Evolutionary conservation across 257 asterid genomes (phyloP).

Genomic region (Solanum clarkiae): DNA sequence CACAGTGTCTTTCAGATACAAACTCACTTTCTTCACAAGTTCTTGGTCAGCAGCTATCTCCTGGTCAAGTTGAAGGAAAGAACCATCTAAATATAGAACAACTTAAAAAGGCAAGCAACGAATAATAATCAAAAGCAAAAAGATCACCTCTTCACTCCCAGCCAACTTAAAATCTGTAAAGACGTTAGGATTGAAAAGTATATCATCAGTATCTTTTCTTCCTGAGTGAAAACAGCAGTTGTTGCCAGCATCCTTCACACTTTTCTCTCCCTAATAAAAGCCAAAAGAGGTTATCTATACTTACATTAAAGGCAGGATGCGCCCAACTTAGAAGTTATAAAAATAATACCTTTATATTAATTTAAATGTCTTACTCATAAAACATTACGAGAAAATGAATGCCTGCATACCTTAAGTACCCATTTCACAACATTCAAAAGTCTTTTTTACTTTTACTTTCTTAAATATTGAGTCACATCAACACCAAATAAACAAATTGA

Average conservation of each 20-base stretch:
- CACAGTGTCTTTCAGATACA: slow-evolving; percentile 53
- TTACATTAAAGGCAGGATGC: no score
- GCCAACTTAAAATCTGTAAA: slow-evolving; percentile 79
- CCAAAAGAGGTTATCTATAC: not conserved
- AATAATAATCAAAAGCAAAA: not conserved
- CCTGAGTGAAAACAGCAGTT: slow-evolving; percentile 23
- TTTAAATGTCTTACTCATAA: no score
- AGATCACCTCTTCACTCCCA: slow-evolving; percentile 61
- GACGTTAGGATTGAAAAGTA: slow-evolving; percentile 79
- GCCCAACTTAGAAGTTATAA: no score
- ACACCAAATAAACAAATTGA: no score
- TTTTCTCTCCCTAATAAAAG: slow-evolving; percentile 22
- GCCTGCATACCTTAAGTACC: no score
- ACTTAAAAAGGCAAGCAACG: not conserved
- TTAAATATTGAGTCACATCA: no score
- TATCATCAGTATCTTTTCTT: slow-evolving; percentile 31
- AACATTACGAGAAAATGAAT: no score
- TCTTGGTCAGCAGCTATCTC: slow-evolving; percentile 76
- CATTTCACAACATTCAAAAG: no score
- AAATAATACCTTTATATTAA: no score
- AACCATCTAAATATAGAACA: not conserved
- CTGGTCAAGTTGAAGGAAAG: slow-evolving; percentile 20
- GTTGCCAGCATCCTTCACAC: slow-evolving; percentile 17
- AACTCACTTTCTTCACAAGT: slow-evolving; percentile 66
- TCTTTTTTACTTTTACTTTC: no score